phyloP scores from a whole-genome alignment of 805 yeast species.

The Saccharomyces mikatae region DNA sequence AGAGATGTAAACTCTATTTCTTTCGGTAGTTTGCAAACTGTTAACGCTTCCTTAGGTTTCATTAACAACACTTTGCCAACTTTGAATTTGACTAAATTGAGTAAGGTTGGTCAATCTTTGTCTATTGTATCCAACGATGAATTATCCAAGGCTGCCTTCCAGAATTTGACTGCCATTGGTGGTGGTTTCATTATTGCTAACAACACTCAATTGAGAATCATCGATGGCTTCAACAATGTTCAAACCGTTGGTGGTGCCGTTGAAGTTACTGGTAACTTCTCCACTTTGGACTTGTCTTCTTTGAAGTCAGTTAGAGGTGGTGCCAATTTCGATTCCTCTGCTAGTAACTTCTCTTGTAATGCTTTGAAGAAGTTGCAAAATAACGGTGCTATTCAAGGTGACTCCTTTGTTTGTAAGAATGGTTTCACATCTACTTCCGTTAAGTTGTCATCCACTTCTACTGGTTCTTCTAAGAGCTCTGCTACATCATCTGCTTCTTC shows the following conservation, averaged over 20 bases:
- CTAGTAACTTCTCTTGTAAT: conserved; percentile 70
- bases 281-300: conserved; percentile 65
- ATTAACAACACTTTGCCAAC: conserved; percentile 58
- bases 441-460: conserved; percentile 27
- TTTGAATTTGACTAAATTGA: conserved; percentile 47
- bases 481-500: conserved; percentile 31
- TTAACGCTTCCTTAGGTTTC: conserved; percentile 80
- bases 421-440: conserved; percentile 45
- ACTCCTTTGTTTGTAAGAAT: conserved; percentile 68
- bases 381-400: conserved; percentile 85
- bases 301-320: conserved; percentile 86
- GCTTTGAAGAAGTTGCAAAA: conserved; percentile 63
- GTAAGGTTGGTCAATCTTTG: conserved; percentile 71
- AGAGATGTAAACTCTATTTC: conserved; percentile 71
- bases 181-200: conserved; percentile 91
- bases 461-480: conserved; percentile 20
- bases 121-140: conserved; percentile 66
- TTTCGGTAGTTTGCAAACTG: conserved; percentile 55
- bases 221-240: conserved; percentile 70
- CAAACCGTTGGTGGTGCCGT: conserved; percentile 83
- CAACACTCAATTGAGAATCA: conserved; percentile 61
- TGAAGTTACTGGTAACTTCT: conserved; percentile 68
- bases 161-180: conserved; percentile 63
- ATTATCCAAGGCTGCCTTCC: conserved; percentile 60
- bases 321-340: conserved; percentile 67